phyloP scores from a whole-genome alignment of 2,329 filamentous ascomycete species.

The Fusarium sp. region DNA sequence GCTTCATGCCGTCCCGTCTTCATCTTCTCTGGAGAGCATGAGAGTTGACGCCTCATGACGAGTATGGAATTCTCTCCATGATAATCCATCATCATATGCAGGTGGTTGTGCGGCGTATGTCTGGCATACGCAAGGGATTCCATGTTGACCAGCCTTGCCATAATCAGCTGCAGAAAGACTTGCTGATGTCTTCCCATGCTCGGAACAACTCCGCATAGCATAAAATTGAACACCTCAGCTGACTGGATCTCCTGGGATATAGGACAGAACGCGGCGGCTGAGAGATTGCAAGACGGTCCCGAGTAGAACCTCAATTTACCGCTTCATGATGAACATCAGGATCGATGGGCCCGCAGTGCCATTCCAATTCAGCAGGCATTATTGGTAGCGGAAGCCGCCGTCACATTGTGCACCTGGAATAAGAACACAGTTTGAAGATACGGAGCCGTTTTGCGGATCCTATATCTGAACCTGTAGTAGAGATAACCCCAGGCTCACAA shows the following conservation, averaged over 20 bases:
- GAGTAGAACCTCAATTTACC: constrained; percentile 26
- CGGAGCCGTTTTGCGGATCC: constrained; percentile 44
- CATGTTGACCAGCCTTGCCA: constrained; percentile 20
- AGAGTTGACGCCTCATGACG: constrained; percentile 19
- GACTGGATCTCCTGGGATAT: background rate
- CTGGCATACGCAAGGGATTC: constrained; percentile 41
- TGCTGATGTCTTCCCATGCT: constrained; percentile 13
- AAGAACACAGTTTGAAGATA: constrained; percentile 23
- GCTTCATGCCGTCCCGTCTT: constrained; percentile 17
- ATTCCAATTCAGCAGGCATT: constrained; percentile 37
- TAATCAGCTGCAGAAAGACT: constrained; percentile 15
- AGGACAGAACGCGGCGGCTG: constrained; percentile 13
- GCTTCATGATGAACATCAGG: constrained; percentile 32
- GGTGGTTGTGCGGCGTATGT: constrained; percentile 20
- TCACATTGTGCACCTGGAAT: constrained; percentile 30
- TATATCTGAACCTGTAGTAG: constrained; percentile 30
- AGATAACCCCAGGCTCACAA: constrained; percentile 26
- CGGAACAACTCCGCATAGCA: constrained; percentile 38
- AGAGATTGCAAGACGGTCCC: constrained; percentile 25
- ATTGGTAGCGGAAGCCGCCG: constrained; percentile 38
- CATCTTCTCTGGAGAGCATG: constrained; percentile 12
- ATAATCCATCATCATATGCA: constrained; percentile 36
- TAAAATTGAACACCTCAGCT: constrained; percentile 13
- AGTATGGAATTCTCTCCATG: constrained; percentile 34
- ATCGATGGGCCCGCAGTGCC: constrained; percentile 40